Evolutionary conservation across 2,329 filamentous ascomycete species (phyloP).

Genomic region (Fusarium siculi): DNA sequence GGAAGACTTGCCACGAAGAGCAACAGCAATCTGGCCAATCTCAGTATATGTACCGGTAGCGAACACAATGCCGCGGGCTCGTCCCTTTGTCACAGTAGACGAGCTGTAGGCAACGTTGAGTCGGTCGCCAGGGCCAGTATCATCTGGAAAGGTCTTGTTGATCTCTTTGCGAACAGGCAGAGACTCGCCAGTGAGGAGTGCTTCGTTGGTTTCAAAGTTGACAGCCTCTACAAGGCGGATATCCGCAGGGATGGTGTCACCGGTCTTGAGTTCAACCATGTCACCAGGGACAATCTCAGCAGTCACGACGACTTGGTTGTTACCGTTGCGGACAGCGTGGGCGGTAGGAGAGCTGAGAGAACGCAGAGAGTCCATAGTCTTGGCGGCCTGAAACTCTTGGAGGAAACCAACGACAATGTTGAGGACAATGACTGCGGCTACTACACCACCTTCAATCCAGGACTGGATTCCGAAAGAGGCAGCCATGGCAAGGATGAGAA

Average conservation of each 20-base stretch:
- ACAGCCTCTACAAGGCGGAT: slow-evolving; percentile 66
- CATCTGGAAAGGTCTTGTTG: slow-evolving; percentile 53
- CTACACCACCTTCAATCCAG: slow-evolving; percentile 70
- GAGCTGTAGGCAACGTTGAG: slow-evolving; percentile 72
- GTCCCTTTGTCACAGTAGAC: slow-evolving; percentile 70
- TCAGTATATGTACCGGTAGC: slow-evolving; percentile 71
- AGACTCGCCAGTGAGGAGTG: slow-evolving; percentile 72
- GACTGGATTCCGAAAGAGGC: slow-evolving; percentile 68
- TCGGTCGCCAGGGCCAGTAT: slow-evolving; percentile 64
- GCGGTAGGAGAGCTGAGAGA: slow-evolving; percentile 58
- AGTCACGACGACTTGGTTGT: slow-evolving; percentile 51
- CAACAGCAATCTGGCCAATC: slow-evolving; percentile 68
- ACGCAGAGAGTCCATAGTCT: slow-evolving; percentile 61
- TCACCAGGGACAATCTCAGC: slow-evolving; percentile 67
- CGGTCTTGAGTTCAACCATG: slow-evolving; percentile 63
- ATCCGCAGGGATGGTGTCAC: slow-evolving; percentile 71
- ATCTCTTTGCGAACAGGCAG: slow-evolving; percentile 67
- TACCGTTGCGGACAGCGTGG: slow-evolving; percentile 55
- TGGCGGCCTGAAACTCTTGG: slow-evolving; percentile 59
- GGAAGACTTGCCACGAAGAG: slow-evolving; percentile 53
- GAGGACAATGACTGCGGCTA: slow-evolving; percentile 65
- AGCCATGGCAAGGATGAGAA: slow-evolving; percentile 67
- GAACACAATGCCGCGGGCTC: slow-evolving; percentile 69
- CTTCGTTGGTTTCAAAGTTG: slow-evolving; percentile 76
- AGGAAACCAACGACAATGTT: slow-evolving; percentile 66